Conservation (phyloP, 2,329 filamentous ascomycete species). For the Beauveria bassiana region DNA sequence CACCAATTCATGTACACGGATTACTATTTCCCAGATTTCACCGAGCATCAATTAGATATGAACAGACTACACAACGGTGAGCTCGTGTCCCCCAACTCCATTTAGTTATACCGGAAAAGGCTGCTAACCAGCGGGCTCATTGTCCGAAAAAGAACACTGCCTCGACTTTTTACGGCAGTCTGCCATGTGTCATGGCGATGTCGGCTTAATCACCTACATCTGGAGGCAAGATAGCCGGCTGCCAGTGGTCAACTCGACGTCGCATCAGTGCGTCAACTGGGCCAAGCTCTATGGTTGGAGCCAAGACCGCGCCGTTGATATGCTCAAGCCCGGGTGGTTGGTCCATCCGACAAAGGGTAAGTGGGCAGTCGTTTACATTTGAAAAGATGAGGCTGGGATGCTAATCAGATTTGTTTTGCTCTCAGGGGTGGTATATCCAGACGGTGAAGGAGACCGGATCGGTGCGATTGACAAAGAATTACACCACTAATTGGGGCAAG, state of each 20-base stretch:
- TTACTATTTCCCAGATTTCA: conserved; percentile 5
- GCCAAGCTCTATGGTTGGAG: conserved; percentile 6
- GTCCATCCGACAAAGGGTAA: conserved; percentile 8
- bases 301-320: conserved; percentile 5
- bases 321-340: conserved; percentile 7
- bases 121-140: neutral
- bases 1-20: conserved; percentile 10
- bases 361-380: neutral
- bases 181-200: conserved; percentile 9
- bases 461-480: conserved; percentile 9
- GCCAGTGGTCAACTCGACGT: conserved; percentile 4
- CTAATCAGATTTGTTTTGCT: neutral
- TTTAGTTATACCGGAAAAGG: neutral
- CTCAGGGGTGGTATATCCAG: neutral
- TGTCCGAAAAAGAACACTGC: neutral
- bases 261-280: conserved; percentile 10
- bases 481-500: neutral
- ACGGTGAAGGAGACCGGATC: neutral
- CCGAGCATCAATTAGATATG: neutral
- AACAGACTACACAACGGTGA: conserved; percentile 7
- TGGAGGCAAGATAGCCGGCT: conserved; percentile 1
- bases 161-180: conserved; percentile 8
- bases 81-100: neutral
- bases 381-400: too few relatives aligned
- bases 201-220: conserved; percentile 8